Conservation (phyloP, 2,329 filamentous ascomycete genomes). For the Rutstroemia sydowiana region DNA sequence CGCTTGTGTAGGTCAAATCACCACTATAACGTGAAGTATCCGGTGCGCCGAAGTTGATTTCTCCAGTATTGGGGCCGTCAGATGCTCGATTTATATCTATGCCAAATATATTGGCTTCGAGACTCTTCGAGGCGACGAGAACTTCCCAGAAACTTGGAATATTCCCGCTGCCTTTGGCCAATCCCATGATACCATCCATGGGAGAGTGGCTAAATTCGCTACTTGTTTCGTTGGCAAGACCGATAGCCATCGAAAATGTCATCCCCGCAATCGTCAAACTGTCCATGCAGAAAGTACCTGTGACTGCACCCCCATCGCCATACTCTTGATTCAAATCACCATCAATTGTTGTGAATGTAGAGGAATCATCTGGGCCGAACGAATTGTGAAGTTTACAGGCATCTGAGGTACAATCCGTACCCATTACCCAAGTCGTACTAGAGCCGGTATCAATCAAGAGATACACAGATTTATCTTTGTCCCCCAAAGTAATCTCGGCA, state of each 20-base stretch:
- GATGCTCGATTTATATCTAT: slow-evolving; percentile 61
- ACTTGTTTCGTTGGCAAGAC: slow-evolving; percentile 64
- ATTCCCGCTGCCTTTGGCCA: slow-evolving; percentile 52
- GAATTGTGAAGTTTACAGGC: slow-evolving; percentile 64
- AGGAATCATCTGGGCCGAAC: slow-evolving; percentile 61
- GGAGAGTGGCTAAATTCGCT: slow-evolving; percentile 70
- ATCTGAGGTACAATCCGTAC: slow-evolving; percentile 54
- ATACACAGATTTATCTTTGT: slow-evolving; percentile 44
- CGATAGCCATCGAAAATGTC: slow-evolving; percentile 59
- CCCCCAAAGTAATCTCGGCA: slow-evolving; percentile 48
- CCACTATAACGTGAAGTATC: slow-evolving; percentile 62
- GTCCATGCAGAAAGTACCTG: slow-evolving; percentile 59
- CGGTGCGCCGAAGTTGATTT: slow-evolving; percentile 67
- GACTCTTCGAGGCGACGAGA: slow-evolving; percentile 46
- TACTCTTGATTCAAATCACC: slow-evolving; percentile 62
- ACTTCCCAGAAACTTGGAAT: slow-evolving; percentile 61
- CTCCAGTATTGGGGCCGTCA: slow-evolving; percentile 63
- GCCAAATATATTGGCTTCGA: slow-evolving; percentile 62
- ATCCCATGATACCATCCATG: slow-evolving; percentile 80
- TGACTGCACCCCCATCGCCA: slow-evolving; percentile 68
- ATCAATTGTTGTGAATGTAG: slow-evolving; percentile 46
- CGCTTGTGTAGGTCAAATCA: slow-evolving; percentile 57
- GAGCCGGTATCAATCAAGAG: slow-evolving; percentile 62
- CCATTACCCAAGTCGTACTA: slow-evolving; percentile 79
- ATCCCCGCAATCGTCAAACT: slow-evolving; percentile 60